Base-by-base conservation (phyloP, 1,139 yeast species). In the Lizanozyma gosingica region DNA sequence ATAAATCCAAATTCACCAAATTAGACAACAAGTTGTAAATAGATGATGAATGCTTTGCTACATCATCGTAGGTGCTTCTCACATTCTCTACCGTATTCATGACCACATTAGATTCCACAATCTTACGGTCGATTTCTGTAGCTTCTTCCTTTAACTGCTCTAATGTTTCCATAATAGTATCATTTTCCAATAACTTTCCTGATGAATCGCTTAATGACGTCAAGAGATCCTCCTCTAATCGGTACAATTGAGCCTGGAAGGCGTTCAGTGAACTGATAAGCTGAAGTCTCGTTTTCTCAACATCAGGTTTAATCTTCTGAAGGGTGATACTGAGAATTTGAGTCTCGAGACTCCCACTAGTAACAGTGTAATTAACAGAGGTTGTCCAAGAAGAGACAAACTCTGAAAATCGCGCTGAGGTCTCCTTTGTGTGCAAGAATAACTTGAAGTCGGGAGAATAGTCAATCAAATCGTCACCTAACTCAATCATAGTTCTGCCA, bases 101-200 rank as follows among this genome's bases (percentile, higher is more conserved):
- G 4, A 84, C 74, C 3, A 57, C 56, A 3, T 67, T 66, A 0
- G 88, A 73, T 43, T 80, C 81, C 3, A 50, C 51, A 43, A 83
- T 68, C 52, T 82, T 81, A 3, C 46, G 45, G 39, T 74, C 74
- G 15, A 86, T 70, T 11, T 72, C 72, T 1, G 51, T 53, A 0
- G 94, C 69, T 47, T 87, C 92, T 1, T 55, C 49, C 53, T 90
- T 90, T 40, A 90, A 62, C 1, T 54, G 57, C 51, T 84, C 94
- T 40, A 90, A 63, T 1, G 83, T 76, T 4, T 67, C 63, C 17
- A 85, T 58, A 3, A 88, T 63, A 0, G 60, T 65, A 41, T 80
- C 80, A 55, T 83, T 79, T 14, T 87, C 95, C 37, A 90, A 63
- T 34, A 90, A 71, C 43, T 73, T 76, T 0, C 85, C 85, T 17